Evolutionary conservation across 345 rosid species (phyloP), one percentile per base, ranked within the genome.

Genomic region (Theobroma cacao): DNA sequence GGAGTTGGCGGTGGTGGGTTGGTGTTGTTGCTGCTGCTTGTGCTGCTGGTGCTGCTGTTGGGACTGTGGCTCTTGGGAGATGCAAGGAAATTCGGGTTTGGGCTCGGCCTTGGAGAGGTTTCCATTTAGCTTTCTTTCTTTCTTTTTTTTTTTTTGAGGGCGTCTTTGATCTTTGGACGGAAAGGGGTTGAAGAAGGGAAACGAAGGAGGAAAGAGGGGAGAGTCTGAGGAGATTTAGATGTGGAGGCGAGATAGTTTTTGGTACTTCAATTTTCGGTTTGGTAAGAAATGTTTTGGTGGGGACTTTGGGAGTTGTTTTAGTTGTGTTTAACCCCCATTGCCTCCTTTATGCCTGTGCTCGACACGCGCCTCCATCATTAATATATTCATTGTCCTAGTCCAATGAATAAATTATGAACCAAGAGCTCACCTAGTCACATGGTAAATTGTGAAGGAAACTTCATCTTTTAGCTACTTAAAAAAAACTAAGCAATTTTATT

Each of bases 261-360:
- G 80, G 61, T 75, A 47, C 50, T 75, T 83, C 76, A 15, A 12
- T 63, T 84, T 81, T 72, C n/a, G 82, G 93, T 88, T 91, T 79
- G 93, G 94, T 89, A 81, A 87, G 88, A 85, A 81, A 84, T 84
- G 89, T 82, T 80, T 86, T 65, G 89, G 92, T 88, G 83, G 90
- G 88, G 84, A 45, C 82, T 79, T 84, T 76, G 50, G 61, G 80
- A n/a, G 55, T 65, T 18, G 64, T 64, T 69, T 61, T 33, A 4
- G 10, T n/a, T 48, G 5, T 45, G 11, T 31, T 41, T 31, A 18
- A 17, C 18, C 15, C 48, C 30, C 84, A 82, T 81, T 75, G 82
- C 40, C 68, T 75, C 0, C 1, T 26, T 4, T 0, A 1, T 0
- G 45, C 0, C 7, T 38, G 36, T 85, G 63, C 0, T 22, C 0